These are phyloP conservation scores for Penicillium pancosmium DNA, from an alignment of 495 filamentous ascomycete species.

Conservation along the genomic window DNA sequence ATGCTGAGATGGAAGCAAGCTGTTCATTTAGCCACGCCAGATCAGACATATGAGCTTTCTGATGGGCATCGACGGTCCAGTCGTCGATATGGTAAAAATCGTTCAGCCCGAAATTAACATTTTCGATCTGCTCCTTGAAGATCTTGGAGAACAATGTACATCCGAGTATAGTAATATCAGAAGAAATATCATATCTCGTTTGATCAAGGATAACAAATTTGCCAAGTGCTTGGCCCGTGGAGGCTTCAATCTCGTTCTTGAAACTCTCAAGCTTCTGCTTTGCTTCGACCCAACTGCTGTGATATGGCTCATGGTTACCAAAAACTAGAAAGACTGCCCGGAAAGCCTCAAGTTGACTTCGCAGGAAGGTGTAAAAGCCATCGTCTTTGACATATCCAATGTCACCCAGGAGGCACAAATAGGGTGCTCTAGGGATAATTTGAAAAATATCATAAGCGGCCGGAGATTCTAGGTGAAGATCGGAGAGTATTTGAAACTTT, in stretches of 20 bases:
- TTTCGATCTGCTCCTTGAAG: slow-evolving; percentile 20
- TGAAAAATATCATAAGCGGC: slow-evolving; percentile 50
- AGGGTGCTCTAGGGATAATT: slow-evolving; percentile 46
- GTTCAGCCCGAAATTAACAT: slow-evolving; percentile 39
- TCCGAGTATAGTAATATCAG: slow-evolving; percentile 47
- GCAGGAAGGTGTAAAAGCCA: slow-evolving; percentile 47
- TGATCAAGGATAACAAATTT: slow-evolving; percentile 21
- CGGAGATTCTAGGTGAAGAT: slow-evolving; percentile 57
- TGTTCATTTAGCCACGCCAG: slow-evolving; percentile 54
- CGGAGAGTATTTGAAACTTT: slow-evolving; percentile 56
- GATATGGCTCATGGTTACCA: slow-evolving; percentile 61
- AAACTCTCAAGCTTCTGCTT: slow-evolving; percentile 27
- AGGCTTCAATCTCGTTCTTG: background rate
- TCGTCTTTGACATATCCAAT: slow-evolving; percentile 52
- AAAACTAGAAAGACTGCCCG: slow-evolving; percentile 52
- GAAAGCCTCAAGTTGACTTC: slow-evolving; percentile 47
- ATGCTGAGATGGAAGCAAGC: slow-evolving; percentile 36
- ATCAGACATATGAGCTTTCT: slow-evolving; percentile 41
- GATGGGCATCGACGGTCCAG: slow-evolving; percentile 51
- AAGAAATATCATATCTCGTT: slow-evolving; percentile 37
- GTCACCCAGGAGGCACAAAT: slow-evolving; percentile 60
- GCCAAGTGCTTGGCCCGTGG: slow-evolving; percentile 17
- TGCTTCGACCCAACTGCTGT: slow-evolving; percentile 40
- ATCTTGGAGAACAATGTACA: slow-evolving; percentile 40
- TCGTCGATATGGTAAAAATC: slow-evolving; percentile 53